phyloP scores from a whole-genome alignment of 2,329 filamentous ascomycete species.

The Didymellaceae sp. region DNA sequence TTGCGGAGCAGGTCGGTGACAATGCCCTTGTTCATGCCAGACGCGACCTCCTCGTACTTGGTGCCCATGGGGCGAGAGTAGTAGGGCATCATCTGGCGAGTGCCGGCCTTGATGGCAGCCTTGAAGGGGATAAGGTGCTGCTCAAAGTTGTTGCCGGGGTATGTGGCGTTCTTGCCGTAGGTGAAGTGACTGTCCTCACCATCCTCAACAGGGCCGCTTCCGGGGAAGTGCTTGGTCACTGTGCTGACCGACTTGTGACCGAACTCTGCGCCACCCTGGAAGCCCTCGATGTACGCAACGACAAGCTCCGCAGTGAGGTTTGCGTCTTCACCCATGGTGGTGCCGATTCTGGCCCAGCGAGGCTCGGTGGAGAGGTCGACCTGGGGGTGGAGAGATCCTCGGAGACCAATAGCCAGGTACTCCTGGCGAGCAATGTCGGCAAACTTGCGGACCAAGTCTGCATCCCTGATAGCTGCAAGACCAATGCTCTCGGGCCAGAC shows the following conservation, averaged over 20 bases:
- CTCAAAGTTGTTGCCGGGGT: slow-evolving; percentile 59
- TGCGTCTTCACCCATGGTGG: slow-evolving; percentile 59
- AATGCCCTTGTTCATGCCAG: slow-evolving; percentile 60
- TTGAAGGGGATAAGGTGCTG: slow-evolving; percentile 60
- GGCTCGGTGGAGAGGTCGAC: slow-evolving; percentile 61
- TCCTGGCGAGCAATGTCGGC: slow-evolving; percentile 59
- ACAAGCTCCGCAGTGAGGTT: slow-evolving; percentile 48
- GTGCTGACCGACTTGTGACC: slow-evolving; percentile 55
- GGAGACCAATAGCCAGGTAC: slow-evolving; percentile 53
- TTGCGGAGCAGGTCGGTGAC: slow-evolving; percentile 58
- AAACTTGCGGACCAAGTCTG: slow-evolving; percentile 54
- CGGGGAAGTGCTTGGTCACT: slow-evolving; percentile 63
- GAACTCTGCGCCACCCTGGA: slow-evolving; percentile 56
- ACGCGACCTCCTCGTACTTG: slow-evolving; percentile 56
- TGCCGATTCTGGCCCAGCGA: slow-evolving; percentile 56
- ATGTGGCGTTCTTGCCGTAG: slow-evolving; percentile 59
- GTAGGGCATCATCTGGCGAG: slow-evolving; percentile 61
- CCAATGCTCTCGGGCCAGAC: slow-evolving; percentile 62
- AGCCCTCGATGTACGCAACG: slow-evolving; percentile 56
- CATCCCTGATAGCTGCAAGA: slow-evolving; percentile 57
- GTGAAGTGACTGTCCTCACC: slow-evolving; percentile 62
- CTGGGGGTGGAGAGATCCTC: slow-evolving; percentile 58
- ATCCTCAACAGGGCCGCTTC: slow-evolving; percentile 56
- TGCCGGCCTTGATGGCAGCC: slow-evolving; percentile 58
- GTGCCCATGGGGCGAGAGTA: slow-evolving; percentile 58